Percentiles rank a stretch among this genome's conserved stretches.
phyloP scores from a whole-genome alignment of 352 stramenopile genomes.

The Pythium chondricola region DNA sequence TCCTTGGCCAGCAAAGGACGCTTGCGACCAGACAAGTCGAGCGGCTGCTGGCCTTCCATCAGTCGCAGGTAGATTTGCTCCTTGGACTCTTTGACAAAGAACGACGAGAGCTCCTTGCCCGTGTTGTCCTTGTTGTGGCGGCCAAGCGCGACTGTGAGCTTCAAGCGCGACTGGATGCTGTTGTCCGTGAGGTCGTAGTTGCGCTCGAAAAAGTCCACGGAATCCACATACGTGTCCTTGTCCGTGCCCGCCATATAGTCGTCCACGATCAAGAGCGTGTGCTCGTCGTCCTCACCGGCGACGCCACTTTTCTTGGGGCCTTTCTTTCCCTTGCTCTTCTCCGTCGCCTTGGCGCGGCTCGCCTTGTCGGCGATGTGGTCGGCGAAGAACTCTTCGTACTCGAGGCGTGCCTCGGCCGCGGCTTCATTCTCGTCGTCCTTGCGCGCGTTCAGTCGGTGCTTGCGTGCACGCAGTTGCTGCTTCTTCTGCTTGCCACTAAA shows the following conservation, averaged over 20 bases:
- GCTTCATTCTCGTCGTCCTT: constrained; percentile 47
- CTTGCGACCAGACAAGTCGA: constrained; percentile 46
- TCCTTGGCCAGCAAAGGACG: constrained; percentile 53
- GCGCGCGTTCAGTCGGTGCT: constrained; percentile 65
- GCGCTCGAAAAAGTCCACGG: constrained; percentile 59
- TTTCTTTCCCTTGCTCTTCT: not conserved
- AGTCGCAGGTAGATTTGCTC: constrained; percentile 82
- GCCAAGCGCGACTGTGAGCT: constrained; percentile 74
- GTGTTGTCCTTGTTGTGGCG: constrained; percentile 80
- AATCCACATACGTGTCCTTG: constrained; percentile 29
- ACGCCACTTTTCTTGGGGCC: constrained; percentile 19
- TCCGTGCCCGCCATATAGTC: constrained; percentile 15
- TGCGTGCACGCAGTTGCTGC: constrained; percentile 72
- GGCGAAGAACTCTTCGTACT: constrained; percentile 58
- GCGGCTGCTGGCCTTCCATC: constrained; percentile 70
- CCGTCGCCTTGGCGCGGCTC: constrained; percentile 2
- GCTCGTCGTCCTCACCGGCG: constrained; percentile 17
- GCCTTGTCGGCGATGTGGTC: constrained; percentile 23
- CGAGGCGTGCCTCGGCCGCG: constrained; percentile 24
- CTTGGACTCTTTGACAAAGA: constrained; percentile 84
- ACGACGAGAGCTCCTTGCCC: constrained; percentile 79
- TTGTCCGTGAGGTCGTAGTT: constrained; percentile 66
- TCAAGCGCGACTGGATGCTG: constrained; percentile 49
- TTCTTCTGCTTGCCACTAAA: constrained; percentile 88
- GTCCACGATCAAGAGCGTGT: constrained; percentile 26